Conservation (phyloP, 768 basidiomycete genomes). For the Trametes maxima region DNA sequence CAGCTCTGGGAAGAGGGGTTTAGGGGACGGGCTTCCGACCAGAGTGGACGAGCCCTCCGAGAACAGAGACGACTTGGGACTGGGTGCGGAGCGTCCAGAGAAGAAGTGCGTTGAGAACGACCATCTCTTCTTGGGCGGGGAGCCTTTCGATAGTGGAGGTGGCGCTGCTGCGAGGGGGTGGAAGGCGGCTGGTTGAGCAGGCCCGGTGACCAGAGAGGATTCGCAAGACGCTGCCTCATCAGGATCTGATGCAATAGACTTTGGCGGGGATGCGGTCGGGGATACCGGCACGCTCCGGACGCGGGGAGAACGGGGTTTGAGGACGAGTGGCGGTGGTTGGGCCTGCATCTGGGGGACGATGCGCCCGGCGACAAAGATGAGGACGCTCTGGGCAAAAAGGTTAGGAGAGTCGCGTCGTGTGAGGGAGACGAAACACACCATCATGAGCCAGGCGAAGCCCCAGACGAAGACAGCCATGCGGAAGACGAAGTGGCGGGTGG, state of each 20-base stretch:
- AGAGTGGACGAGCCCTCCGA: conserved; percentile 10
- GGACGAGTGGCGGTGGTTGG: conserved; percentile 3
- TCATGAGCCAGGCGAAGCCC: conserved; percentile 13
- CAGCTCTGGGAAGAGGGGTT: conserved; percentile 5
- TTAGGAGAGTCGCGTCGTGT: not conserved
- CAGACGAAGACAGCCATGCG: conserved; percentile 16
- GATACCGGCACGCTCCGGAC: not conserved
- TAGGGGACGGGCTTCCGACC: not conserved
- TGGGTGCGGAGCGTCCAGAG: not conserved
- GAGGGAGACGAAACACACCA: not conserved
- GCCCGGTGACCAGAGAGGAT: not conserved
- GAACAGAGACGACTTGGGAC: conserved; percentile 6
- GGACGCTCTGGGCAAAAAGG: conserved; percentile 9
- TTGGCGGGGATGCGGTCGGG: not conserved
- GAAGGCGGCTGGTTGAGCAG: not conserved
- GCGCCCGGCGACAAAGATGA: conserved; percentile 14
- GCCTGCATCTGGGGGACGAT: conserved; percentile 5
- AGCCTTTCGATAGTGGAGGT: not conserved
- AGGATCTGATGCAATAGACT: not conserved
- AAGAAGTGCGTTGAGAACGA: conserved; percentile 4
- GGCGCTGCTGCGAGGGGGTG: not conserved
- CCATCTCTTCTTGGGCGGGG: conserved; percentile 9
- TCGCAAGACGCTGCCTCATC: not conserved
- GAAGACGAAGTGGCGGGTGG: not conserved
- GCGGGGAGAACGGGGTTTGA: not conserved